Evolutionary conservation across 1,139 yeast genomes (phyloP).

Genomic region (Scheffersomyces titani): DNA sequence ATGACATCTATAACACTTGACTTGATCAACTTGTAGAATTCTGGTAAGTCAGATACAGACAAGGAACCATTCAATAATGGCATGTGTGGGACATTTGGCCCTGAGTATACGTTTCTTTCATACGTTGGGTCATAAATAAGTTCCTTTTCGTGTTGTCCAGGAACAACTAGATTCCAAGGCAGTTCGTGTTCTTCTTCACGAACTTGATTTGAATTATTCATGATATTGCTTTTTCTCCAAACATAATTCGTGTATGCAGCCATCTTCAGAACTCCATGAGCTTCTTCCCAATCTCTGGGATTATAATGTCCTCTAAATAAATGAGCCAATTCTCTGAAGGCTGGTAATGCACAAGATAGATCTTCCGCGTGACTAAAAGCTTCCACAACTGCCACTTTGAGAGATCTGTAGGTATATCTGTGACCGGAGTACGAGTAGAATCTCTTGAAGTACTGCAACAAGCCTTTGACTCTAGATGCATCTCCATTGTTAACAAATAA

Average conservation of each 20-base stretch:
- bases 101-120: slow-evolving; percentile 29
- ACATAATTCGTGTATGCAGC: slow-evolving; percentile 20
- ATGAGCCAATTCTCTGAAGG: slow-evolving; percentile 25
- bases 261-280: slow-evolving; percentile 10
- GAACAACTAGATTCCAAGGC: slow-evolving; percentile 5
- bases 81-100: slow-evolving; percentile 18
- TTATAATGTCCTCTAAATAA: slow-evolving; percentile 18
- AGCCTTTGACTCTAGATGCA: slow-evolving; percentile 28
- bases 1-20: slow-evolving; percentile 16
- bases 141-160: slow-evolving; percentile 3
- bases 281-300: slow-evolving; percentile 8
- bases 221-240: slow-evolving; percentile 30
- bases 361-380: slow-evolving; percentile 27
- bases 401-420: slow-evolving; percentile 24
- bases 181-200: slow-evolving; percentile 18
- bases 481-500: slow-evolving; percentile 32
- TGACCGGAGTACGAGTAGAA: slow-evolving; percentile 41
- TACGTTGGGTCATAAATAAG: slow-evolving; percentile 27
- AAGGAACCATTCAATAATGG: slow-evolving; percentile 31
- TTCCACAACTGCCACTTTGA: slow-evolving; percentile 33
- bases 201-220: slow-evolving; percentile 13
- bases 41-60: slow-evolving; percentile 31
- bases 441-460: slow-evolving; percentile 36
- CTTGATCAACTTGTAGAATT: slow-evolving; percentile 23
- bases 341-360: slow-evolving; percentile 22